These are phyloP conservation scores for Spiromastix sp. DNA, from an alignment of 2,329 filamentous ascomycete species.

Conservation along the genomic window DNA sequence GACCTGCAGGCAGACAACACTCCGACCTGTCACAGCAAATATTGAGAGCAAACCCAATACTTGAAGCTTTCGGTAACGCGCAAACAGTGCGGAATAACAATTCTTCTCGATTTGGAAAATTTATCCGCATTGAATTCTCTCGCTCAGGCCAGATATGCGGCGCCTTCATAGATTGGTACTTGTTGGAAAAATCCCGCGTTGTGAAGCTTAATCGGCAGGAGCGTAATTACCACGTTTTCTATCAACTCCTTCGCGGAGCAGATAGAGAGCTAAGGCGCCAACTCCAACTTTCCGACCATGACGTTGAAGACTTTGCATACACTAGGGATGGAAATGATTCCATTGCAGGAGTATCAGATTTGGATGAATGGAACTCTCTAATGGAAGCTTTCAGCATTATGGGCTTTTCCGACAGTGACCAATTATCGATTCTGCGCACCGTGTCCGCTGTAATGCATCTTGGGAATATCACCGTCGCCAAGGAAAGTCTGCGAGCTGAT, in stretches of 20 bases:
- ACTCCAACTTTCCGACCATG: conserved; percentile 63
- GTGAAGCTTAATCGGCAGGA: conserved; percentile 80
- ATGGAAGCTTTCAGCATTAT: conserved; percentile 92
- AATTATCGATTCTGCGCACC: conserved; percentile 70
- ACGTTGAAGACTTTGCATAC: conserved; percentile 82
- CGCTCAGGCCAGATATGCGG: conserved; percentile 82
- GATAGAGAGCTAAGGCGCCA: conserved; percentile 61
- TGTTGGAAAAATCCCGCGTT: conserved; percentile 95
- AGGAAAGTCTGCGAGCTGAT: conserved; percentile 82
- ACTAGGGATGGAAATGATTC: conserved; percentile 84
- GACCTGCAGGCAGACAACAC: conserved; percentile 54
- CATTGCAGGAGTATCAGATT: conserved; percentile 82
- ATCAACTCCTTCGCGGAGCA: conserved; percentile 83
- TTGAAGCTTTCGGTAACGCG: conserved; percentile 96
- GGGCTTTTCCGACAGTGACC: conserved; percentile 81
- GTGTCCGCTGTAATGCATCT: conserved; percentile 87
- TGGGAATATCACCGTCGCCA: conserved; percentile 80
- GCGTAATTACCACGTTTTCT: conserved; percentile 95
- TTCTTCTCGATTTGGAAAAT: conserved; percentile 96
- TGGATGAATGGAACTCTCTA: conserved; percentile 77
- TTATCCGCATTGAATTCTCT: conserved; percentile 93
- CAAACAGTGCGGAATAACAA: conserved; percentile 98
- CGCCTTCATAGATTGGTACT: conserved; percentile 97
- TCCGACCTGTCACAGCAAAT: conserved; percentile 95
- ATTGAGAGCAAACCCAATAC: conserved; percentile 85